A percentile compares a stretch with the other conserved stretches of the same genome.
Conservation (phyloP, 208 protist species). For the Trypanosoma lewisi region DNA sequence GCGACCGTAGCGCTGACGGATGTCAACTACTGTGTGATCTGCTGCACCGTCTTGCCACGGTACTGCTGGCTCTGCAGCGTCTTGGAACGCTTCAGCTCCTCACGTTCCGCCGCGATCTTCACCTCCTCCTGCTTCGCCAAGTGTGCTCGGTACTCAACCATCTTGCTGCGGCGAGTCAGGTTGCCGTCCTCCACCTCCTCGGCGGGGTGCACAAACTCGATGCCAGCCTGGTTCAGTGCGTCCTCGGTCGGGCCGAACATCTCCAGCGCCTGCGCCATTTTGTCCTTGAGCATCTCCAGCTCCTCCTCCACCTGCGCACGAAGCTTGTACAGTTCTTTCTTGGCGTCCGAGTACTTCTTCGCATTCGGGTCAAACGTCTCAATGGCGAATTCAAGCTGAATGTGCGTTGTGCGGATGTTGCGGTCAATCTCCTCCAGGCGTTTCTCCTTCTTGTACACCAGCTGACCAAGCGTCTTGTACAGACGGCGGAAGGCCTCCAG, state of each 20-base stretch:
- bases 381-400: constrained; percentile 74
- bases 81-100: constrained; percentile 56
- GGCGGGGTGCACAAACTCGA: constrained; percentile 59
- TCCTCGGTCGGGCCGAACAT: constrained; percentile 71
- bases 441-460: constrained; percentile 78
- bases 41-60: constrained; percentile 67
- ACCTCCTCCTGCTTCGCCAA: constrained; percentile 53
- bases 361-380: constrained; percentile 76
- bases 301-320: constrained; percentile 60
- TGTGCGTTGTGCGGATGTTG: constrained; percentile 72
- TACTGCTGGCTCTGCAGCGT: constrained; percentile 73
- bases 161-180: constrained; percentile 38
- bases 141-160: constrained; percentile 49
- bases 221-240: constrained; percentile 58
- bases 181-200: constrained; percentile 49
- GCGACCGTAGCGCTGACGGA: too few species aligned
- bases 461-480: constrained; percentile 76
- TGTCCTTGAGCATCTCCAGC: constrained; percentile 42
- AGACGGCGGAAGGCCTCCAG: constrained; percentile 62
- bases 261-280: constrained; percentile 54
- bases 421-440: constrained; percentile 75
- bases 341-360: constrained; percentile 64
- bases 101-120: constrained; percentile 47
- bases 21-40: constrained; percentile 57
- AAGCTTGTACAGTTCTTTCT: constrained; percentile 72